phyloP scores from a whole-genome alignment of 768 basidiomycete species.

The Tulasnella calospora region DNA sequence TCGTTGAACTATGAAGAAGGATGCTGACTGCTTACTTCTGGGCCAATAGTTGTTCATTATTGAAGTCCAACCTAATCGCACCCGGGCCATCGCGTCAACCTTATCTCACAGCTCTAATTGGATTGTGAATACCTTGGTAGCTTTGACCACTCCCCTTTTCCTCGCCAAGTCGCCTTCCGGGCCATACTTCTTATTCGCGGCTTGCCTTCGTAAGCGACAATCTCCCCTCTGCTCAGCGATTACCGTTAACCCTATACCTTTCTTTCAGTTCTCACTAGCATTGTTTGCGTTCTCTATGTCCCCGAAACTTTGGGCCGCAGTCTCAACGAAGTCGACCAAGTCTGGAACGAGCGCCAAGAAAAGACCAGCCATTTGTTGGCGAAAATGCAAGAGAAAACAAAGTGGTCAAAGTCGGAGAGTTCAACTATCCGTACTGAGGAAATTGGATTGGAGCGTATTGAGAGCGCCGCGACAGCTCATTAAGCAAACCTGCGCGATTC shows the following conservation, averaged over 20 bases:
- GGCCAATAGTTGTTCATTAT: conserved; percentile 37
- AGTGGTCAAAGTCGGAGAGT: not conserved
- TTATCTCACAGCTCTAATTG: conserved; percentile 44
- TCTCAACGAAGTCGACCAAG: conserved; percentile 42
- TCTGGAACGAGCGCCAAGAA: conserved; percentile 26
- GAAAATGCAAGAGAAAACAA: not conserved
- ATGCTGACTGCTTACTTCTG: not conserved
- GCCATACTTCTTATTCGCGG: conserved; percentile 47
- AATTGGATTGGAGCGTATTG: not conserved
- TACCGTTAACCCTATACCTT: not conserved
- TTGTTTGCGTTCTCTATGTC: conserved; percentile 41
- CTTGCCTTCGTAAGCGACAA: conserved; percentile 30
- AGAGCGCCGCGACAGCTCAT: not conserved
- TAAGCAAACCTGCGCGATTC: not conserved
- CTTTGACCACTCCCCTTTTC: conserved; percentile 47
- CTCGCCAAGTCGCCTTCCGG: conserved; percentile 44
- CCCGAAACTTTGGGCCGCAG: conserved; percentile 47
- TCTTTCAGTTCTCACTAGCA: conserved; percentile 36
- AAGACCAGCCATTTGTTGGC: conserved; percentile 16
- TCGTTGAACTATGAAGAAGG: not conserved
- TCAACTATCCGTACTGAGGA: not conserved
- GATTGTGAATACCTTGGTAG: conserved; percentile 44
- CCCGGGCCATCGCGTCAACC: conserved; percentile 44
- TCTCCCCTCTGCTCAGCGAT: not conserved
- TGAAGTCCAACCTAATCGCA: conserved; percentile 48